A percentile compares a stretch with the other conserved stretches of the same genome.
These are phyloP conservation scores for Diutina siamensis DNA, from an alignment of 1,139 yeast species.

Conservation along the genomic window DNA sequence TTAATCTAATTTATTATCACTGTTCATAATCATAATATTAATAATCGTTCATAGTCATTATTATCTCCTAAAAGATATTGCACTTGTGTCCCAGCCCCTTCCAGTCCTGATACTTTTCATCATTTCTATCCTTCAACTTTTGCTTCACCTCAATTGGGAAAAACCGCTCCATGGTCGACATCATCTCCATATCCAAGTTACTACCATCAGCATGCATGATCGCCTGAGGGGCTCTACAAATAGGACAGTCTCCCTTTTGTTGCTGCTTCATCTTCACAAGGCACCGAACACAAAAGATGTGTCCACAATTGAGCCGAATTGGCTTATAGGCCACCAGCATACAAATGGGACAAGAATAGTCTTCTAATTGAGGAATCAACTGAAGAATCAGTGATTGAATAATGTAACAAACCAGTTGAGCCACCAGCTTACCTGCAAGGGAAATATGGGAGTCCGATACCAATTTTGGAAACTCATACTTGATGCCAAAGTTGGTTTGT, in stretches of 20 bases:
- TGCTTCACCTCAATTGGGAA: constrained; percentile 59
- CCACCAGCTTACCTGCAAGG: constrained; percentile 36
- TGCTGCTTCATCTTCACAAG: constrained; percentile 54
- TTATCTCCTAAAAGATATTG: not conserved
- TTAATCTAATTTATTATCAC: no score
- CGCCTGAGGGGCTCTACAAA: constrained; percentile 45
- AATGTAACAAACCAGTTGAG: constrained; percentile 43
- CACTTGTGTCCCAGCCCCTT: not conserved
- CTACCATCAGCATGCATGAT: constrained; percentile 46
- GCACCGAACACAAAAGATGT: constrained; percentile 62
- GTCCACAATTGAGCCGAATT: constrained; percentile 49
- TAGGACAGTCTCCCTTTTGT: constrained; percentile 49
- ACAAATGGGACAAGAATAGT: constrained; percentile 65
- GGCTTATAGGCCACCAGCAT: constrained; percentile 63
- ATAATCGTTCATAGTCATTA: not conserved
- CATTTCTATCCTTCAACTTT: constrained; percentile 48
- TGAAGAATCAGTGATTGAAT: constrained; percentile 44
- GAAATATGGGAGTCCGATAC: constrained; percentile 35
- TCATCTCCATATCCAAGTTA: constrained; percentile 45
- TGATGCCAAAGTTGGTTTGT: constrained; percentile 48
- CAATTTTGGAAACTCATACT: constrained; percentile 33
- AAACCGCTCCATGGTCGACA: constrained; percentile 42
- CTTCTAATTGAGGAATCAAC: constrained; percentile 62
- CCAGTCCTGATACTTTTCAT: constrained; percentile 31
- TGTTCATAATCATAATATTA: no score